Percentiles rank a stretch among this genome's conserved stretches.
These are phyloP conservation scores for Clavispora fructus DNA, from an alignment of 805 yeast species.

Conservation along the genomic window DNA sequence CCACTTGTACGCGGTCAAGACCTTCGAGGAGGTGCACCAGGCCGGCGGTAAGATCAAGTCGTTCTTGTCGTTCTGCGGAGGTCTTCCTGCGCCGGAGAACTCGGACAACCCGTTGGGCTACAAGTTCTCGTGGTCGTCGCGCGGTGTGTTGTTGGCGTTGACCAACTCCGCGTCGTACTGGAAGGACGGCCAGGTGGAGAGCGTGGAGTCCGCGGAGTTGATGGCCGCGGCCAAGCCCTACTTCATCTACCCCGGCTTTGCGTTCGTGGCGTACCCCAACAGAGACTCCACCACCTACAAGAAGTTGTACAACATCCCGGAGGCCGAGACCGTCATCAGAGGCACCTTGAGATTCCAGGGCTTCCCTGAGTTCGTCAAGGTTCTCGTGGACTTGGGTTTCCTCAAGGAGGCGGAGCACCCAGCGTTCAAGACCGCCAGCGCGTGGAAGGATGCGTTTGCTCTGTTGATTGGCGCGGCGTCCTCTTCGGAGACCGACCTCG, in stretches of 20 bases:
- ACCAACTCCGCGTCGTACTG: conserved; percentile 90
- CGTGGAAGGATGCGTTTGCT: conserved; percentile 90
- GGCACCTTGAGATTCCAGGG: conserved; percentile 98
- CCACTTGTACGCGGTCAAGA: conserved; percentile 96
- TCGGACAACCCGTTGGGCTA: conserved; percentile 98
- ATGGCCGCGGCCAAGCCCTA: conserved; percentile 95
- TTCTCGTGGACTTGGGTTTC: conserved; percentile 89
- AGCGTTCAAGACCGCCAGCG: conserved; percentile 48
- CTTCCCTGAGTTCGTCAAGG: conserved; percentile 96
- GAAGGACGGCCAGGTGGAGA: conserved; percentile 77
- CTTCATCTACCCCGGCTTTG: conserved; percentile 92
- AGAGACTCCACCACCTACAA: conserved; percentile 94
- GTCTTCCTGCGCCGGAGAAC: conserved; percentile 96
- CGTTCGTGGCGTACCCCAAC: conserved; percentile 94
- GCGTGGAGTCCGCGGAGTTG: conserved; percentile 80
- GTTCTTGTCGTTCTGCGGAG: conserved; percentile 97
- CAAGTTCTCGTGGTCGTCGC: conserved; percentile 98
- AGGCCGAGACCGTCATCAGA: conserved; percentile 93
- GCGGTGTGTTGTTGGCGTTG: conserved; percentile 94
- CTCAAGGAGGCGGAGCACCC: conserved; percentile 70
- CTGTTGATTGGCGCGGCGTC: conserved; percentile 71
- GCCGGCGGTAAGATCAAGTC: conserved; percentile 89
- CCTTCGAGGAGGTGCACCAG: conserved; percentile 93
- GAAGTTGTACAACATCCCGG: conserved; percentile 91
- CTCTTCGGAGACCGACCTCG: conserved; percentile 62